Evolutionary conservation across 2,329 filamentous ascomycete species (phyloP), one percentile per base, ranked within the genome.

Genomic region (Exophiala mesophila): DNA sequence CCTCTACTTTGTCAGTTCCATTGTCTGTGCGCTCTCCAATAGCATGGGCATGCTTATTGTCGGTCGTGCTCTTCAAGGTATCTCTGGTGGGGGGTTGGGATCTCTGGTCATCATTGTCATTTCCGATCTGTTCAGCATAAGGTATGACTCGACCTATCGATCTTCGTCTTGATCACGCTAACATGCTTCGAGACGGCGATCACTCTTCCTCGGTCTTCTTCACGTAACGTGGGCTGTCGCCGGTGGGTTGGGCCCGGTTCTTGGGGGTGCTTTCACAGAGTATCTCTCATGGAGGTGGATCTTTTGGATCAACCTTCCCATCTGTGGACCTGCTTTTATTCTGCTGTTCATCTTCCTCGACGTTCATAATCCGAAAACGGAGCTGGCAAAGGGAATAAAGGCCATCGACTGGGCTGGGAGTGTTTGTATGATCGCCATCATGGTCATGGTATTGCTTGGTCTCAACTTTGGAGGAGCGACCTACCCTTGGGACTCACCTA

Each of bases 391-490:
- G 12, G 60, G 60, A 8, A 34, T 63, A 12, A 55, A 54, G 24
- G 55, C 55, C 5, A 71, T 77, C 37, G 72, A 76, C 56, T 77
- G 72, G 78, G 51, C 75, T 3, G 78, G 78, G 9, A 73, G 71
- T 1, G 50, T 81, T 17, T 65, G 72, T 19, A 77, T 92, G 59
- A 75, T 89, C 16, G 83, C 83, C 24, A 85, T 83, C 17, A 89
- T 85, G 0, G 70, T 94, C n/a, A 90, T 94, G 85, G 72, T 94
- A 51, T 77, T 95, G 3, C 78, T 95, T 29, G 88, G 87, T 0
- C 76, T 95, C 8, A 83, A 94, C 58, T 88, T 89, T 49, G 88
- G 88, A 40, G 88, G 87, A 36, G 76, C 87, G 39, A 71, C 72
- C 13, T 78, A 77, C 50, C 82, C 88, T 1, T 94, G 88, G 88